Evolutionary conservation across 805 yeast species (phyloP), one percentile per base, ranked within the genome.

Genomic region (Wickerhamiella shivajii): DNA sequence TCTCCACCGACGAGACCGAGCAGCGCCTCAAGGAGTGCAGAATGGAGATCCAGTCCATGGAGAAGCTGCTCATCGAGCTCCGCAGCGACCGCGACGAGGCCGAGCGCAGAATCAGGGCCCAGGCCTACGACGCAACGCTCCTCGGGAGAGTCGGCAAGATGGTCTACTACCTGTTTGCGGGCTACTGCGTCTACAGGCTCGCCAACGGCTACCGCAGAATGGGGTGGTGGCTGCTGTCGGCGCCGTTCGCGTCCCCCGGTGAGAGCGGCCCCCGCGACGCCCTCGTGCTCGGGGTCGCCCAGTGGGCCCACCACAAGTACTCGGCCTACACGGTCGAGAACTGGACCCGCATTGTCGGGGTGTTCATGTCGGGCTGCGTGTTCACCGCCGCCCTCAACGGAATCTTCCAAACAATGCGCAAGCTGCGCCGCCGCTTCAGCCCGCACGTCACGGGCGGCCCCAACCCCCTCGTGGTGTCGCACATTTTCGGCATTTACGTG

Each of bases 151-250:
- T 56, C 10, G 40, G 44, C 34, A 30, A 36, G 8, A 22, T 40
- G 13, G 37, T 48, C 8, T 57, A 52, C 39, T 40, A 45, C 5
- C 37, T 49, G 6, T 60, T 60, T 37, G 51, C 64, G 6, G 24
- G 53, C 6, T 60, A 60, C 48, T 60, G 66, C 37, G 43, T 60
- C 8, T 60, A 61, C 47, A 44, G 64, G n/a, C 48, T 60, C 10
- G 24, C 49, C 31, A 58, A 50, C 33, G 48, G 54, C 10, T 43
- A 39, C 27, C 19, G 44, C 8, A 41, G 51, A 7, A 24, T 47
- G 41, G 40, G 41, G 11, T 47, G 51, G 51, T 47, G 42, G 40
- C 17, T 44, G 13, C 27, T 40, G 34, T 18, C 37, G n/a, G 23
- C 33, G 6, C 37, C 34, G 2, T n/a, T n/a, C n/a, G n/a, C n/a